A percentile compares a stretch with the other conserved stretches of the same genome.
These are phyloP conservation scores for Scleroderma citrinum DNA, from an alignment of 768 basidiomycete species.

Conservation along the genomic window DNA sequence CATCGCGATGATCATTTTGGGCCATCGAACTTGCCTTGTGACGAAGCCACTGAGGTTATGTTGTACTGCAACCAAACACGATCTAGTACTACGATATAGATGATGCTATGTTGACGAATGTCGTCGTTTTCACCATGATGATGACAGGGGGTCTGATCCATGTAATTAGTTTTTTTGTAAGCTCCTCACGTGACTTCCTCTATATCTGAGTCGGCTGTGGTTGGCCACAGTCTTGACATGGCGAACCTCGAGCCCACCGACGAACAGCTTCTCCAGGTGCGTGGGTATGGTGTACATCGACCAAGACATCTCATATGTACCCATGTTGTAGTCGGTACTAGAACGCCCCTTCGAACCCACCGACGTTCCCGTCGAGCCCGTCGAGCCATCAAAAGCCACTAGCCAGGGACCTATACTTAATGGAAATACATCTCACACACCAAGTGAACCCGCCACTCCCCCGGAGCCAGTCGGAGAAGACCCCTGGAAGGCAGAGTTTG, in stretches of 20 bases:
- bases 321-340: constrained; percentile 17
- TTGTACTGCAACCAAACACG: no score
- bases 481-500: constrained; percentile 63
- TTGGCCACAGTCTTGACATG: constrained; percentile 11
- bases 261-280: constrained; percentile 22
- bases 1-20: no score
- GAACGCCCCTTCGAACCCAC: constrained; percentile 22
- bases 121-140: no score
- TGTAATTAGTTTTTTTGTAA: no score
- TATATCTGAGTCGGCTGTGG: neutral
- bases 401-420: neutral
- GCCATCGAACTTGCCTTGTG: no score
- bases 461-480: constrained; percentile 28
- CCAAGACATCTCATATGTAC: neutral
- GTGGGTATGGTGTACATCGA: neutral
- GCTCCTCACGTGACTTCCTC: constrained; percentile 5
- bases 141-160: no score
- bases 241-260: constrained; percentile 20
- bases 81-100: no score
- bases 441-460: neutral
- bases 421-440: neutral
- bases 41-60: no score
- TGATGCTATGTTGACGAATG: no score
- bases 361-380: constrained; percentile 14
- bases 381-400: constrained; percentile 1